phyloP scores from a whole-genome alignment of 768 basidiomycete species.

The Hericium erinaceus region DNA sequence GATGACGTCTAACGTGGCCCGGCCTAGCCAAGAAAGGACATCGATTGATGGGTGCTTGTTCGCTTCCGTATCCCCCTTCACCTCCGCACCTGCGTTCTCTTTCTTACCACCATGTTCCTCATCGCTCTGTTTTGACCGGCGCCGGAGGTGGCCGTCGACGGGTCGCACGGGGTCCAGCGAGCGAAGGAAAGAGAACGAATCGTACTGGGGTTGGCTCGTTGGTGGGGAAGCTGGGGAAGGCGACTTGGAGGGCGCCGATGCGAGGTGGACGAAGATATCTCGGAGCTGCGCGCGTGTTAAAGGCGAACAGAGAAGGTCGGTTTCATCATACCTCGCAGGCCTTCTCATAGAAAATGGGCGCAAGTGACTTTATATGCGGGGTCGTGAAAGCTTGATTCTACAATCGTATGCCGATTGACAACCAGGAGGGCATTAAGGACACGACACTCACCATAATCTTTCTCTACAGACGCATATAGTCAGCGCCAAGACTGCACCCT shows the following conservation, averaged over 20 bases:
- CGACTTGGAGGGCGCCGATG: conserved; percentile 2
- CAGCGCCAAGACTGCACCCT: background rate
- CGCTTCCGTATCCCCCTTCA: background rate
- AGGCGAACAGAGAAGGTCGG: background rate
- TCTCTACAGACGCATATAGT: conserved; percentile 25
- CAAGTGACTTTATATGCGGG: conserved; percentile 37
- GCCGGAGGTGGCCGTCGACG: background rate
- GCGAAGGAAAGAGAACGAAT: conserved; percentile 4
- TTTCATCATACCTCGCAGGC: conserved; percentile 34
- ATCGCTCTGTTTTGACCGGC: background rate
- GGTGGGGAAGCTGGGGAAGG: background rate
- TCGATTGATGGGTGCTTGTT: conserved; percentile 32
- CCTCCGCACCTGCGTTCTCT: background rate
- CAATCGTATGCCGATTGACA: conserved; percentile 6
- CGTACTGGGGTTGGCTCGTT: background rate
- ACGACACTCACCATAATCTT: conserved; percentile 38
- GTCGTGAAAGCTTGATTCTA: conserved; percentile 46
- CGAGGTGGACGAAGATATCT: conserved; percentile 30
- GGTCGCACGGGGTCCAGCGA: conserved; percentile 7
- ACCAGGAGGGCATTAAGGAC: conserved; percentile 10
- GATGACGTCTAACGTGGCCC: conserved; percentile 68
- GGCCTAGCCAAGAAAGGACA: conserved; percentile 54
- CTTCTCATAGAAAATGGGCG: conserved; percentile 51
- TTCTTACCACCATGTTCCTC: background rate
- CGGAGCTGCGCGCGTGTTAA: conserved; percentile 29